phyloP scores from a whole-genome alignment of 345 rosid species.

The Heritiera littoralis region DNA sequence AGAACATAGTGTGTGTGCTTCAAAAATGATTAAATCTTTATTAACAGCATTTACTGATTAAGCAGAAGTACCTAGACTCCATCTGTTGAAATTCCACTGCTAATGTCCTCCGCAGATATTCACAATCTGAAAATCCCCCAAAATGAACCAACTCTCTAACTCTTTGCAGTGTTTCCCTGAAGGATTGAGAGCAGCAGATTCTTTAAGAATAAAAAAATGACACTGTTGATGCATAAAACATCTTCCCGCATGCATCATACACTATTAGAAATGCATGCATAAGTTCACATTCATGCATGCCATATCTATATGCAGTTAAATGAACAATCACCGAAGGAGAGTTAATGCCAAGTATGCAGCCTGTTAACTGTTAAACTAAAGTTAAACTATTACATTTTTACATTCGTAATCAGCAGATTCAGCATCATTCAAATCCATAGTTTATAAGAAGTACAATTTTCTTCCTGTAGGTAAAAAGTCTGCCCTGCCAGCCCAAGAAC shows the following conservation, averaged over 20 bases:
- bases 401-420: neutral
- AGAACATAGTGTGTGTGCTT: neutral
- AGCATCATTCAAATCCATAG: neutral
- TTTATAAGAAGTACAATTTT: neutral
- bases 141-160: slow-evolving; percentile 55
- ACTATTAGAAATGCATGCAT: neutral
- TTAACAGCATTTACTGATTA: neutral
- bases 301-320: neutral
- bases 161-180: slow-evolving; percentile 72
- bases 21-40: neutral
- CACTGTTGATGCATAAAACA: neutral
- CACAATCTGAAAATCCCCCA: slow-evolving; percentile 60
- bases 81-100: slow-evolving; percentile 74
- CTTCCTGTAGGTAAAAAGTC: neutral
- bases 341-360: neutral
- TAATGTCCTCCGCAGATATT: slow-evolving; percentile 63
- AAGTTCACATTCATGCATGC: neutral
- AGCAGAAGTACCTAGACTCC: slow-evolving; percentile 60
- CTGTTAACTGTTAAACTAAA: neutral
- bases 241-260: neutral
- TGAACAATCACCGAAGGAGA: neutral
- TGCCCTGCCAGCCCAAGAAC: neutral
- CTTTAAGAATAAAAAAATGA: slow-evolving; percentile 11
- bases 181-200: slow-evolving; percentile 18
- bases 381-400: neutral